Evolutionary conservation across 768 basidiomycete genomes (phyloP), one percentile per base, ranked within the genome.

Genomic region (Rhizopogon vulgaris): DNA sequence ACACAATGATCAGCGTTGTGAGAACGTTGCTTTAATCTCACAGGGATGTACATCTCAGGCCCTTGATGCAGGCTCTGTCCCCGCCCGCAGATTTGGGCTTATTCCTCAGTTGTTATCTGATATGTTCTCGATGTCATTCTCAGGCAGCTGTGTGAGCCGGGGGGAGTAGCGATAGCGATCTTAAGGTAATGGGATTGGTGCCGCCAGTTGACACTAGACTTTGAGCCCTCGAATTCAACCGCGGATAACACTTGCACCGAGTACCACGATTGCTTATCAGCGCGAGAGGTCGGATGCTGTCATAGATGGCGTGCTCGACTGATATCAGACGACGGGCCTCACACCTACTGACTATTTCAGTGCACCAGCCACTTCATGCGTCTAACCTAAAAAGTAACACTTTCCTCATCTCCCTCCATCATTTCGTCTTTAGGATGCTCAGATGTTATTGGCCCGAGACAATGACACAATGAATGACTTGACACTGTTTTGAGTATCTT

Each of bases 1-100:
- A 18, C 4, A 18, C 45, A 17, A 61, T 32, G 38, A 32, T 40
- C 39, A 27, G 24, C 24, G 17, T 43, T 45, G 32, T 56, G 59
- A 34, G 52, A 54, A 52, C 42, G 42, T 12, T 17, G 15, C 39
- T 32, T 24, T 10, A 39, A 51, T 40, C 46, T 40, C 49, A 30
- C 36, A 25, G 47, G 22, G 37, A 30, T 38, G 36, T n/a, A 28
- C 17, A 45, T 42, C 15, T 49, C 12, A 48, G 42, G 57, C 37
- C 41, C 41, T 52, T 40, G 30, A 39, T 6, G 18, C 11, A 15
- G 18, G 4, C 15, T 30, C 22, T 47, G 43, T 43, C 42, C 28
- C 43, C 18, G n/a, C 27, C 45, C 30, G n/a, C 27, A 46, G 28
- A 32, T 18, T 27, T 14, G 45, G 45, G 15, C 6, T 17, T 17